Evolutionary conservation across 257 asterid species (phyloP), one percentile per base, ranked within the genome.

Genomic region (Nicotiana benthamiana): DNA sequence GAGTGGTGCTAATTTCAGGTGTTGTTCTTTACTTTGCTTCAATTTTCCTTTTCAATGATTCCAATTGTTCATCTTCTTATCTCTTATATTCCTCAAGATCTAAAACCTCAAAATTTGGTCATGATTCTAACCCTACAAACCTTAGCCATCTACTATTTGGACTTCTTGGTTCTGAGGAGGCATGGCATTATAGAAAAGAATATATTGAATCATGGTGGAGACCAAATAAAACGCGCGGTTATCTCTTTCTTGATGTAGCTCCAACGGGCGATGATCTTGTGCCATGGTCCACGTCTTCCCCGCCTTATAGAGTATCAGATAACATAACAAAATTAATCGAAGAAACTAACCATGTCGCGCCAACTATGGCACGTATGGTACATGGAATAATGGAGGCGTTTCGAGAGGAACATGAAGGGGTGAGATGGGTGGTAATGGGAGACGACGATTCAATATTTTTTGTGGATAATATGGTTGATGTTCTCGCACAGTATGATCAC

Each of bases 361-460:
- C 93, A 0, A 43, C 70, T 1, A 85, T 87, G 90, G 87, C 87
- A 0, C 85, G 93, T 2, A 88, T 92, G 91, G 89, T 90, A 3
- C 93, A 85, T 54, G 95, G 91, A 4, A 89, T 93, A 9, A 76
- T 84, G 86, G 97, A 93, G 86, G 72, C 83, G 18, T 57, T 89
- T 52, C 72, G 88, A 17, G 93, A 90, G 30, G 59, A 82, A 6
- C 51, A 88, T 0, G 89, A 83, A 20, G 62, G 85, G 0, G 65
- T 91, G 0, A 83, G 97, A 16, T 92, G 97, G 97, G 80, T 90
- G 0, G 90, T 93, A 0, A 91, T 93, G 90, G 97, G 95, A 6
- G 97, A 91, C 17, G 97, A 93, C 43, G 97, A 93, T 46, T 85
- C 97, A 0, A 24, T 93, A 2, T 91, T 93, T 56, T 90, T 93